Evolutionary conservation across 2,329 filamentous ascomycete species (phyloP).

Genomic region (Verticillium isaacii): DNA sequence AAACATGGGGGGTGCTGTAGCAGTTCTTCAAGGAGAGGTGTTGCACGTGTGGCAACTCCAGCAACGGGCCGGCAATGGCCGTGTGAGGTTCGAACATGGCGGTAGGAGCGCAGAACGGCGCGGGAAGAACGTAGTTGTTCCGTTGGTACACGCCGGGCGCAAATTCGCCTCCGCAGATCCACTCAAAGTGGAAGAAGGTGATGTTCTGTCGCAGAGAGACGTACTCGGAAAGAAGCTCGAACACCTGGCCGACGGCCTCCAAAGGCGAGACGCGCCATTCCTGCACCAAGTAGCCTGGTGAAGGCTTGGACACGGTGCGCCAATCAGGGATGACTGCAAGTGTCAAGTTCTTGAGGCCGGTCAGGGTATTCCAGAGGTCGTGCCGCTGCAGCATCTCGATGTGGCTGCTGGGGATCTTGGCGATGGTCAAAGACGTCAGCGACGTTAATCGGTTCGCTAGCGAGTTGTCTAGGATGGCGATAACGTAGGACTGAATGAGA

Average conservation of each 20-base stretch:
- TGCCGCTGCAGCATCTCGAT: constrained; percentile 48
- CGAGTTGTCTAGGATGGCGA: constrained; percentile 58
- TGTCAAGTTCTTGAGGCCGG: constrained; percentile 47
- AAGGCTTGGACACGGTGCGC: constrained; percentile 51
- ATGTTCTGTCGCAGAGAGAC: constrained; percentile 45
- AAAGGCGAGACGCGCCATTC: constrained; percentile 45
- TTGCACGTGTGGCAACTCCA: constrained; percentile 52
- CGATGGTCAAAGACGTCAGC: constrained; percentile 57
- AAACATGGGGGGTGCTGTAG: constrained; percentile 57
- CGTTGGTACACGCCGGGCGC: constrained; percentile 56
- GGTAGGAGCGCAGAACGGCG: constrained; percentile 37
- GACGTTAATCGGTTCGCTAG: constrained; percentile 39
- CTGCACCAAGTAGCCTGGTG: constrained; percentile 41
- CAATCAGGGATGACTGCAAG: constrained; percentile 63
- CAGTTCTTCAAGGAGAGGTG: constrained; percentile 63
- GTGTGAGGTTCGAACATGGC: constrained; percentile 22
- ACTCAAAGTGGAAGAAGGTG: constrained; percentile 59
- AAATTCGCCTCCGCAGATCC: constrained; percentile 63
- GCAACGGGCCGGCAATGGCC: constrained; percentile 30
- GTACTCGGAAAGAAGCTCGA: constrained; percentile 44
- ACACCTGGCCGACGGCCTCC: constrained; percentile 44
- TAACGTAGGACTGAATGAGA: constrained; percentile 63
- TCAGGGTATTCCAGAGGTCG: constrained; percentile 59
- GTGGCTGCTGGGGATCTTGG: constrained; percentile 59
- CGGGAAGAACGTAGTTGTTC: constrained; percentile 58